These are phyloP conservation scores for Purshia tridentata DNA, from an alignment of 306 rosid genomes.

Conservation along the genomic window DNA sequence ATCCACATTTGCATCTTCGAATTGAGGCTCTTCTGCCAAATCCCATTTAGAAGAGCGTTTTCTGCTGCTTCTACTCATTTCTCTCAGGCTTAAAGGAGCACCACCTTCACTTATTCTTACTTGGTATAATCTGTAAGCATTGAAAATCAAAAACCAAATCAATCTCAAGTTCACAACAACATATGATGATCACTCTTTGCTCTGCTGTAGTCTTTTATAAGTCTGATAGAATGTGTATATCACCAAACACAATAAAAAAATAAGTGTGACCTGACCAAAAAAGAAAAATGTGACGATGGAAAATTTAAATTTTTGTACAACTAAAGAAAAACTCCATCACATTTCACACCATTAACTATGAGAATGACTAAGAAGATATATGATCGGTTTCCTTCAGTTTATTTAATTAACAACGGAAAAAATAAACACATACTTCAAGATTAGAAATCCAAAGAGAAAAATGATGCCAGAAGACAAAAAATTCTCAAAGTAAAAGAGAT, in stretches of 20 bases:
- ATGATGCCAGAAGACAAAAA: neutral
- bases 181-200: slow-evolving; percentile 6
- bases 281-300: neutral
- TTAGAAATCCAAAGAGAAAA: neutral
- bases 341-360: neutral
- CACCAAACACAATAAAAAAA: neutral
- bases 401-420: neutral
- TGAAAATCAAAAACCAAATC: slow-evolving; percentile 21
- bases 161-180: slow-evolving; percentile 1
- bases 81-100: slow-evolving; percentile 24
- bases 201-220: neutral
- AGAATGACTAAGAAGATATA: neutral
- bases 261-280: neutral
- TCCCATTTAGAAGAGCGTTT: slow-evolving; percentile 80
- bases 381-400: neutral
- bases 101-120: slow-evolving; percentile 31
- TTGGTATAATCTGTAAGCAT: slow-evolving; percentile 40
- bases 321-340: neutral
- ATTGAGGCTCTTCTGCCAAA: slow-evolving; percentile 59
- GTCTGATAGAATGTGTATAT: neutral
- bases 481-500: no score
- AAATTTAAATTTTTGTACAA: no score
- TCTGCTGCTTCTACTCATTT: slow-evolving; percentile 79
- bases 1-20: slow-evolving; percentile 39
- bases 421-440: neutral